A percentile compares a stretch with the other conserved stretches of the same genome.
These are phyloP conservation scores for Juncus effusus DNA, from an alignment of 176 grass and related monocot species.

Conservation along the genomic window DNA sequence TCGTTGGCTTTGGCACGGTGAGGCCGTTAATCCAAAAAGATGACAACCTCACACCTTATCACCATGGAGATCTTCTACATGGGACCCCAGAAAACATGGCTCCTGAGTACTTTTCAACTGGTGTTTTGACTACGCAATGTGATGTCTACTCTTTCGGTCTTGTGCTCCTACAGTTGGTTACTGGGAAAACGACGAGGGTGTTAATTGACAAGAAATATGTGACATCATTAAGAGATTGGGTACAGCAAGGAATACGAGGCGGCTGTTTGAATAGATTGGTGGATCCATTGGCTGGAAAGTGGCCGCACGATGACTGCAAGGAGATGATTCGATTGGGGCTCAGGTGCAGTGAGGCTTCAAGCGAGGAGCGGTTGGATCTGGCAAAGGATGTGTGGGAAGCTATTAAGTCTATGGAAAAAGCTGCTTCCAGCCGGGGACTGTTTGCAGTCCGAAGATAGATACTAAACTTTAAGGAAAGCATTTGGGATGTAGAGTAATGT, in stretches of 20 bases:
- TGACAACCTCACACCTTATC: slow-evolving; percentile 40
- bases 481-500: too few relatives aligned
- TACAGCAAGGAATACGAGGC: slow-evolving; percentile 30
- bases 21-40: slow-evolving; percentile 35
- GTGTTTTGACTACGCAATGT: slow-evolving; percentile 46
- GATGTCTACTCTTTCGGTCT: slow-evolving; percentile 75
- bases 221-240: too few relatives aligned
- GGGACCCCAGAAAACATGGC: slow-evolving; percentile 65
- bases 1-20: slow-evolving; percentile 58
- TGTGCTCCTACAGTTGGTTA: slow-evolving; percentile 49
- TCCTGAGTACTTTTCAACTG: slow-evolving; percentile 38
- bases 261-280: slow-evolving; percentile 41
- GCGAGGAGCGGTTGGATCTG: slow-evolving; percentile 2
- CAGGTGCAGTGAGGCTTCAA: slow-evolving; percentile 36
- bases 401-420: too few relatives aligned
- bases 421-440: too few relatives aligned
- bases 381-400: too few relatives aligned
- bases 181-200: slow-evolving; percentile 37
- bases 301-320: slow-evolving; percentile 34
- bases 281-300: slow-evolving; percentile 46
- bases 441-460: too few relatives aligned
- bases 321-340: slow-evolving; percentile 44
- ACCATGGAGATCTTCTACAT: slow-evolving; percentile 42
- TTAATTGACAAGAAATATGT: slow-evolving; percentile 2
- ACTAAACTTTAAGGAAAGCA: too few relatives aligned